Evolutionary conservation across 768 basidiomycete species (phyloP), one percentile per base, ranked within the genome.

Genomic region (Myochromella boudieri): DNA sequence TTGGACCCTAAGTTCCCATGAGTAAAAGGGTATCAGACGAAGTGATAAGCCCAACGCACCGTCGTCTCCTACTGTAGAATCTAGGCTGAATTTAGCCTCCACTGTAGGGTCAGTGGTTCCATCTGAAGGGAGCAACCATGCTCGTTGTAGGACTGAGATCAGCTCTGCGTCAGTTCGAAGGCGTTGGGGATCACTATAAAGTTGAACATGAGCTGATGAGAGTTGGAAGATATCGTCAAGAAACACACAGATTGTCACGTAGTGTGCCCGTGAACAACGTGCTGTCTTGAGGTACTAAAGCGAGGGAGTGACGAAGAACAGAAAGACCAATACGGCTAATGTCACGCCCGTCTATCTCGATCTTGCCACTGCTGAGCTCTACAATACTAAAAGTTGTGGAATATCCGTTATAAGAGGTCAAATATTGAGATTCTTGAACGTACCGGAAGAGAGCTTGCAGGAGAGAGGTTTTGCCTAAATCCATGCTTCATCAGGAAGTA

Each of bases 221-320:
- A 25, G 3, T 7, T 3, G 20, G 36, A 4, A 34, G 1, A 9
- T 8, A 7, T 7, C 4, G 29, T 25, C 26, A 17, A 5, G 20
- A 10, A n/a, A 41, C 65, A 20, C 22, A 68, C 77, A 78, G 48
- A 61, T 76, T 75, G 51, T 80, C 63, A 51, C 79, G 61, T 28
- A 78, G 50, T 0, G 75, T 75, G 0, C 76, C 76, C 11, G 72
- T 52, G 60, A 81, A 84, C n/a, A 83, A 59, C 14, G 75, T 71
- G 14, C 68, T 70, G 36, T 84, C 81, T 62, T 87, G 87, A 1
- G 86, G 87, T 10, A 90, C 85, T 31, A 88, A 73, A 3, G 84
- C 80, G 3, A 88, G 61, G 14, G 75, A 68, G 18, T 65, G 62
- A 4, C 84, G 72, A 1, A 85, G 67, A 12, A 59, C 70, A 47